Base-by-base conservation (phyloP, 163 green algal species). In the Chlamydomonas reinhardtii region DNA sequence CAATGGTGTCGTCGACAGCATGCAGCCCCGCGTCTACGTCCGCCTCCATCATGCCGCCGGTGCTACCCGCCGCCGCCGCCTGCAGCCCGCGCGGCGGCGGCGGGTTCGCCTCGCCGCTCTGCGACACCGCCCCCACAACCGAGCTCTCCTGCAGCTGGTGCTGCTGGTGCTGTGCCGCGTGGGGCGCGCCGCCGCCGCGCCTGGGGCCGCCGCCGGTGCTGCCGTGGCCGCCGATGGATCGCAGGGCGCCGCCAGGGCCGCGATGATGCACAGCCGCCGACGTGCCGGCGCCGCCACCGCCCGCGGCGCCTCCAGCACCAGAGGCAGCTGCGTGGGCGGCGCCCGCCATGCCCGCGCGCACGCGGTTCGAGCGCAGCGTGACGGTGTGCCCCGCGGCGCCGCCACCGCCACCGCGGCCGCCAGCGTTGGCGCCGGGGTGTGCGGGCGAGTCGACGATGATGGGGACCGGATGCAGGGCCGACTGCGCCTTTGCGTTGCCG, bases 401-500 rank as follows among this genome's bases (percentile, higher is more conserved):
- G 19, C 76, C 68, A 27, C 39, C n/a, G 37, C 39, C 76, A 14
- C 43, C 35, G 11, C 9, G 32, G 6, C 61, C 76, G 27, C 61
- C 29, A 25, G 39, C 62, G 29, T 43, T 8, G 37, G 16, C 48
- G 54, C 68, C 43, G 31, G 77, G 66, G 48, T 56, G 48, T 14
- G 48, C 48, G 48, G 48, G 48, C 48, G 48, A 56, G 14, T 56
- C 48, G 11, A 56, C 48, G 5, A 56, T 56, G 11, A 56, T 56
- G 48, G 48, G 48, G 12, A 35, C n/a, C 0, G n/a, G n/a, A 31
- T 84, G 77, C 20, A 84, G 77, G n/a, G 77, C 64, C 37, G 77
- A 84, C 66, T 84, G 62, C 20, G 77, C 77, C 43, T 84, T 84
- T 22, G 43, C 35, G 48, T 69, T 56, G 62, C 65, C 48, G 43